phyloP scores from a whole-genome alignment of 1,284 basidiomycete species.

The Irpex sp. region DNA sequence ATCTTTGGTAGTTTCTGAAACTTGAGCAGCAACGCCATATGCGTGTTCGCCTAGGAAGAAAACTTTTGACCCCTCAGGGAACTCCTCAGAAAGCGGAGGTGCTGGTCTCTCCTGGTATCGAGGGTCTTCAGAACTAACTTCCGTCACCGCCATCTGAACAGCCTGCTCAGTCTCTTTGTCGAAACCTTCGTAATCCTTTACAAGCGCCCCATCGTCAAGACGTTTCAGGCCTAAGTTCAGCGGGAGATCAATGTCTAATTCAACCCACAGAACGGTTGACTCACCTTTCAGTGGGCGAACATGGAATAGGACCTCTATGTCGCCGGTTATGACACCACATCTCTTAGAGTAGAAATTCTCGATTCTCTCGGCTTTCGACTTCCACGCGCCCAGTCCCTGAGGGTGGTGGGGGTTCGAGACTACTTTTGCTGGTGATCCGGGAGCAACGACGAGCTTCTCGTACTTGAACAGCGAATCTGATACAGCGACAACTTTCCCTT shows the following conservation, averaged over 20 bases:
- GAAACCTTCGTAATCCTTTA: constrained; percentile 89
- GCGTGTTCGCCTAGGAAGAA: constrained; percentile 95
- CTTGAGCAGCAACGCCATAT: constrained; percentile 94
- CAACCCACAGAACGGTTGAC: constrained; percentile 14
- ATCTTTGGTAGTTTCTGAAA: constrained; percentile 65
- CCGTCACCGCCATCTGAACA: constrained; percentile 77
- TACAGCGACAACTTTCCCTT: constrained; percentile 84
- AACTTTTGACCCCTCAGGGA: constrained; percentile 85
- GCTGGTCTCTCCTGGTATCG: constrained; percentile 83
- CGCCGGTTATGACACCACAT: constrained; percentile 83
- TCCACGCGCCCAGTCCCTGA: constrained; percentile 69
- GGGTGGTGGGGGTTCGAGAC: constrained; percentile 71
- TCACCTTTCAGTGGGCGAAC: constrained; percentile 84
- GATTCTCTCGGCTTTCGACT: constrained; percentile 74
- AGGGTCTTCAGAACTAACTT: constrained; percentile 85
- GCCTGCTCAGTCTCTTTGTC: constrained; percentile 86
- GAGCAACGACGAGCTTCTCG: constrained; percentile 62
- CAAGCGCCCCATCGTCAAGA: constrained; percentile 83
- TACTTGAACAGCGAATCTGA: constrained; percentile 90
- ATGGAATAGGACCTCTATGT: constrained; percentile 79
- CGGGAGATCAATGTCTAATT: constrained; percentile 1
- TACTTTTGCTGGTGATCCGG: constrained; percentile 53
- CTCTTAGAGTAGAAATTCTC: constrained; percentile 89
- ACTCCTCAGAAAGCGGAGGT: constrained; percentile 84
- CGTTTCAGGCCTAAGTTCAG: constrained; percentile 71